Conservation (phyloP, 1,139 yeast species). For the Nakaseomyces glabratus region DNA sequence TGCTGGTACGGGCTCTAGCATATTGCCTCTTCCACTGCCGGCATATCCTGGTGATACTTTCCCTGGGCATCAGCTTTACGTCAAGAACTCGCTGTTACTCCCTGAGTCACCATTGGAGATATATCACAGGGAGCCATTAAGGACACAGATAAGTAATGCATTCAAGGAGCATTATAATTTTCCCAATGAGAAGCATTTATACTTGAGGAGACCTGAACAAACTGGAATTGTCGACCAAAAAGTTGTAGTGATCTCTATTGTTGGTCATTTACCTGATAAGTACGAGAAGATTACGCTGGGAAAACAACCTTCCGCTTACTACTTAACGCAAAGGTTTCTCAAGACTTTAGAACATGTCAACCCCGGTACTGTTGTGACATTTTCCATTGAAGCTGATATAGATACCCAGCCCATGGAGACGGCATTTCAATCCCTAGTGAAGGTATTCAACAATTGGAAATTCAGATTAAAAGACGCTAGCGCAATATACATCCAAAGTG, state of each 20-base stretch:
- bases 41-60: conserved; percentile 19
- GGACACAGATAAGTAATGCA: conserved; percentile 25
- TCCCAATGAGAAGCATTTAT: conserved; percentile 28
- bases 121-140: conserved; percentile 23
- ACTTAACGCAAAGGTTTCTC: conserved; percentile 22
- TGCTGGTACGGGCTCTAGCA: conserved; percentile 24
- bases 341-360: conserved; percentile 17
- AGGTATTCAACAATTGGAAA: conserved; percentile 23
- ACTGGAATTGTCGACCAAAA: conserved; percentile 14
- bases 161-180: conserved; percentile 28
- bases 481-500: conserved; percentile 24
- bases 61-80: conserved; percentile 18
- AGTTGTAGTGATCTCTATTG: conserved; percentile 24
- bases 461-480: conserved; percentile 21
- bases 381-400: conserved; percentile 27
- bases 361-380: conserved; percentile 15
- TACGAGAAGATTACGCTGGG: conserved; percentile 27
- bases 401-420: conserved; percentile 17
- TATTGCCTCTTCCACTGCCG: conserved; percentile 24
- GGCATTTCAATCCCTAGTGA: conserved; percentile 20
- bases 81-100: conserved; percentile 25
- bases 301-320: conserved; percentile 23
- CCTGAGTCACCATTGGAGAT: conserved; percentile 22
- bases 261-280: conserved; percentile 29
- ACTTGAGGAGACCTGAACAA: conserved; percentile 16